Evolutionary conservation across 495 filamentous ascomycete genomes (phyloP).

Genomic region (Neohortaea acidophila): DNA sequence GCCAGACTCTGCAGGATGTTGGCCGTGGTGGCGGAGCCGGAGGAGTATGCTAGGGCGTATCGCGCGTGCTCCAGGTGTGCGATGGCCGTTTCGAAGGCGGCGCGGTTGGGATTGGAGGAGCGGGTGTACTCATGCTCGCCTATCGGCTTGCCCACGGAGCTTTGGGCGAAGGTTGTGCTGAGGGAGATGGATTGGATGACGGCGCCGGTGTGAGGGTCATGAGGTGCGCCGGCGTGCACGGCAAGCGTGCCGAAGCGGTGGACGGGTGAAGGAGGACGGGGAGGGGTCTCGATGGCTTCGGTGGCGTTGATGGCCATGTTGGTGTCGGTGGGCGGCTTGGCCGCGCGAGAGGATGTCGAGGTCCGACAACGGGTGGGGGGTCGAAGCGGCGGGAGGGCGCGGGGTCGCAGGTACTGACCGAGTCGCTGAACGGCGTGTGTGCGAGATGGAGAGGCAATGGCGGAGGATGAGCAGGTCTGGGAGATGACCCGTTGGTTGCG

Average conservation of each 20-base stretch:
- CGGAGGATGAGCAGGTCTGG: too few relatives aligned
- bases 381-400: too few relatives aligned
- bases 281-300: conserved; percentile 40
- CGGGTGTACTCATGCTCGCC: conserved; percentile 82
- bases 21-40: conserved; percentile 87
- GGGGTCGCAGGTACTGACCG: too few relatives aligned
- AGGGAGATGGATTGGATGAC: conserved; percentile 94
- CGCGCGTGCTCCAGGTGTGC: conserved; percentile 85
- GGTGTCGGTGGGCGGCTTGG: background rate
- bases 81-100: conserved; percentile 83
- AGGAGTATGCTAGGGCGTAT: conserved; percentile 87
- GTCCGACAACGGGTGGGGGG: too few relatives aligned
- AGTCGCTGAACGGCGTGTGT: too few relatives aligned
- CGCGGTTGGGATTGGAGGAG: conserved; percentile 79
- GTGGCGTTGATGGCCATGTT: background rate
- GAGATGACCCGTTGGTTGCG: too few relatives aligned
- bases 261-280: conserved; percentile 41
- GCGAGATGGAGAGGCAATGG: too few relatives aligned
- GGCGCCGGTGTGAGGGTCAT: conserved; percentile 81
- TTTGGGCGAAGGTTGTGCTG: conserved; percentile 86
- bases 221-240: conserved; percentile 80
- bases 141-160: conserved; percentile 66
- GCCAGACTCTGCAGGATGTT: conserved; percentile 85
- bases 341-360: background rate
- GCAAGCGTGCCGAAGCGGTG: conserved; percentile 80